Conservation (phyloP, 106 monocot species). For the Hemerocallis citrina region DNA sequence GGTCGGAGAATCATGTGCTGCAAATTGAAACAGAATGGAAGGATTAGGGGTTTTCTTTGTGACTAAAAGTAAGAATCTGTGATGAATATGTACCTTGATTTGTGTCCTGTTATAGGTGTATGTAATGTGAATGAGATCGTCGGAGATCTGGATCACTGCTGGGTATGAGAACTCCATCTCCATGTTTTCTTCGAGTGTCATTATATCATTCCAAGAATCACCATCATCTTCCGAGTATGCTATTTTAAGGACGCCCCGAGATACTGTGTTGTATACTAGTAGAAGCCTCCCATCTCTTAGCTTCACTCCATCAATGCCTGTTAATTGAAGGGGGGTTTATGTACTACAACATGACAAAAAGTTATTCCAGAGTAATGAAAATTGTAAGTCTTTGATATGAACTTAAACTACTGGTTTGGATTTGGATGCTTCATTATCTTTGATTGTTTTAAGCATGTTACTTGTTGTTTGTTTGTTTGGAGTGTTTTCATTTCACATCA, state of each 20-base stretch:
- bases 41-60: background rate
- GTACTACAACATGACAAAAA: no score
- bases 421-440: no score
- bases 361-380: no score
- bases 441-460: no score
- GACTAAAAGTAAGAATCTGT: no score
- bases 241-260: slow-evolving; percentile 71
- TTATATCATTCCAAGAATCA: slow-evolving; percentile 65
- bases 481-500: no score
- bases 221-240: slow-evolving; percentile 69
- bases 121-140: slow-evolving; percentile 65
- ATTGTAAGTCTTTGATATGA: no score
- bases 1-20: slow-evolving; percentile 59
- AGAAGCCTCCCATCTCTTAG: slow-evolving; percentile 67
- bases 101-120: slow-evolving; percentile 96
- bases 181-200: slow-evolving; percentile 61
- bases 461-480: no score
- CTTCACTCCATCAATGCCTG: slow-evolving; percentile 87
- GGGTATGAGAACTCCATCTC: slow-evolving; percentile 96
- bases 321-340: no score
- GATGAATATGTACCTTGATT: slow-evolving; percentile 82
- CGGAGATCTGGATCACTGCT: slow-evolving; percentile 58
- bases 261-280: slow-evolving; percentile 68
- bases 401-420: no score
- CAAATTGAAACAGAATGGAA: no score